These are phyloP conservation scores for Scutellaria baicalensis DNA, from an alignment of 257 asterid species.

Conservation along the genomic window DNA sequence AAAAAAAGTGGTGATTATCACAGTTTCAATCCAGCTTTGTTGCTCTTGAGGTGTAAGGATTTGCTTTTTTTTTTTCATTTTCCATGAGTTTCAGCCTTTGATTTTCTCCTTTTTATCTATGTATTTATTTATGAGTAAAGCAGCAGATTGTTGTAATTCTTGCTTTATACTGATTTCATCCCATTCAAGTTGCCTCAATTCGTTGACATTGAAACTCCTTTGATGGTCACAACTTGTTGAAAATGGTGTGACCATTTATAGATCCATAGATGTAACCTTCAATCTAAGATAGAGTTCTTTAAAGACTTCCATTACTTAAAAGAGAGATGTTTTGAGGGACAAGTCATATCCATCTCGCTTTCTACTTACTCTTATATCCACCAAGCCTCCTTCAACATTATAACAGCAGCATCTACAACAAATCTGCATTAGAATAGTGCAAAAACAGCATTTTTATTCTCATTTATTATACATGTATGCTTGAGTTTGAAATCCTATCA, in stretches of 20 bases:
- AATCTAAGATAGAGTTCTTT: too few relatives aligned
- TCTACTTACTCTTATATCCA: not conserved
- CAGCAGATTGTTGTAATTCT: not conserved
- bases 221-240: not conserved
- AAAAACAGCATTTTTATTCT: too few relatives aligned
- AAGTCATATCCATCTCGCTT: constrained; percentile 3
- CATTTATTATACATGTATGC: too few relatives aligned
- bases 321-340: not conserved
- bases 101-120: not conserved
- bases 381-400: too few relatives aligned
- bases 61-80: constrained; percentile 5
- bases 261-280: not conserved
- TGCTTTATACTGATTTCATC: not conserved
- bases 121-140: not conserved
- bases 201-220: not conserved
- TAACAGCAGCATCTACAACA: too few relatives aligned
- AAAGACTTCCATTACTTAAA: not conserved
- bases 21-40: constrained; percentile 17
- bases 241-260: not conserved
- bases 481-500: too few relatives aligned
- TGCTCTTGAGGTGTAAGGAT: constrained; percentile 10
- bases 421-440: too few relatives aligned
- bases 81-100: constrained; percentile 19
- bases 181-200: not conserved
- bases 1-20: not conserved